These are phyloP conservation scores for Coemansia sp. DNA, from an alignment of 192 early-diverging fungal genomes.

Conservation along the genomic window DNA sequence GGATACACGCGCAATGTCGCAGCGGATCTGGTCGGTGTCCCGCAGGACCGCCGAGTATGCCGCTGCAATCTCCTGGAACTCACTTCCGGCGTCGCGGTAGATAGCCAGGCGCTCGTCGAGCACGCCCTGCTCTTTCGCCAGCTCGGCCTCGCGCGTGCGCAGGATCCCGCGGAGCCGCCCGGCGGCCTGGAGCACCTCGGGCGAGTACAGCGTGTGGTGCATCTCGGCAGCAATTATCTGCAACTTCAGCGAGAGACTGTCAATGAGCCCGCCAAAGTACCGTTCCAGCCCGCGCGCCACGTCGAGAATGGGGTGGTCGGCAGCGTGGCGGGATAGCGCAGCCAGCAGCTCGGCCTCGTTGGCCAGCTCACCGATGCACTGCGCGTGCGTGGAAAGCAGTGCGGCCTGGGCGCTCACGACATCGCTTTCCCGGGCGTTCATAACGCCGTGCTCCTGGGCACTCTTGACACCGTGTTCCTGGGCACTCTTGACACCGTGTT, in stretches of 20 bases:
- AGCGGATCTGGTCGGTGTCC: constrained; percentile 30
- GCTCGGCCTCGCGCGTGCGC: constrained; percentile 11
- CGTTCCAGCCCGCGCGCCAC: constrained; percentile 33
- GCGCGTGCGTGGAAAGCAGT: constrained; percentile 28
- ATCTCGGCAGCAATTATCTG: constrained; percentile 37
- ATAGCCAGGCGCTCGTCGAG: constrained; percentile 49
- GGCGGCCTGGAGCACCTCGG: constrained; percentile 19
- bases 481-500: too few relatives aligned
- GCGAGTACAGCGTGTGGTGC: constrained; percentile 36
- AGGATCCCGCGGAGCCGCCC: constrained; percentile 17
- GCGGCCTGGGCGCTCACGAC: constrained; percentile 16
- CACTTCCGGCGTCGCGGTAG: constrained; percentile 37
- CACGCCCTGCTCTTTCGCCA: constrained; percentile 27
- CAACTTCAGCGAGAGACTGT: constrained; percentile 45
- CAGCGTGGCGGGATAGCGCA: constrained; percentile 16
- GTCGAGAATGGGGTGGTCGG: constrained; percentile 24
- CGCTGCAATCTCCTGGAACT: constrained; percentile 45
- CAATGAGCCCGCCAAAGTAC: constrained; percentile 51
- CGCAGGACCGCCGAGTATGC: constrained; percentile 31
- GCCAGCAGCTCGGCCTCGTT: constrained; percentile 22
- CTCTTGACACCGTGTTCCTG: constrained; percentile 2
- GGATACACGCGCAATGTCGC: constrained; percentile 31
- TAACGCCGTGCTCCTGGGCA: too few relatives aligned
- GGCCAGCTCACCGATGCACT: constrained; percentile 26
- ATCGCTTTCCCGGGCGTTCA: constrained; percentile 1